Percentiles rank a stretch among this genome's conserved stretches.
phyloP scores from a whole-genome alignment of 352 stramenopile genomes.

The Globisporangium echinulatum region DNA sequence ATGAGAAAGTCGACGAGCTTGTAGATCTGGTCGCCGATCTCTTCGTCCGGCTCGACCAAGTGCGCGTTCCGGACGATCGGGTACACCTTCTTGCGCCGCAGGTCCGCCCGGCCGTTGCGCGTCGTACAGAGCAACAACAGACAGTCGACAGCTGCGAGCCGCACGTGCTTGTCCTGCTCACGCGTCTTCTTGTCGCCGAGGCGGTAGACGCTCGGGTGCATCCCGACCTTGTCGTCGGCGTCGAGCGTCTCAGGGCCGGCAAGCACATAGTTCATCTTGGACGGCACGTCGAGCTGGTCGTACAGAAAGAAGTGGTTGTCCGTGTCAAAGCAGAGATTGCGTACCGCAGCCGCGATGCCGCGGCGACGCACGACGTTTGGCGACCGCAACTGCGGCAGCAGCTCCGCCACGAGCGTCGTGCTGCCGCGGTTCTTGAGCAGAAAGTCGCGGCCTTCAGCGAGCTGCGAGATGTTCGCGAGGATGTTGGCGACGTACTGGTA shows the following conservation, averaged over 20 bases:
- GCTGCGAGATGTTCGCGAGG: conserved; percentile 77
- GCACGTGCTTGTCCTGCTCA: conserved; percentile 67
- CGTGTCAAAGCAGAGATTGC: conserved; percentile 85
- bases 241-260: conserved; percentile 70
- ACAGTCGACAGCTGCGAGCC: conserved; percentile 62
- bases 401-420: conserved; percentile 53
- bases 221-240: conserved; percentile 72
- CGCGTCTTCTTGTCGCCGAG: conserved; percentile 81
- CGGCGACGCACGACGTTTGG: conserved; percentile 77
- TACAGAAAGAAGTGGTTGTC: conserved; percentile 88
- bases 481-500: conserved; percentile 87
- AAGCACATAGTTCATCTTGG: conserved; percentile 72
- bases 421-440: conserved; percentile 65
- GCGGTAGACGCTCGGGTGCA: conserved; percentile 71
- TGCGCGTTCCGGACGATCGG: conserved; percentile 81
- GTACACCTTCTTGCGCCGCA: conserved; percentile 85
- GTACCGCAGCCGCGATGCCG: conserved; percentile 54
- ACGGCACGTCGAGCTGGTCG: conserved; percentile 76
- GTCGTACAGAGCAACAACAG: conserved; percentile 76
- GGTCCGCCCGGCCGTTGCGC: conserved; percentile 64
- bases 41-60: conserved; percentile 70
- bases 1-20: conserved; percentile 87
- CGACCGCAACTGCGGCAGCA: conserved; percentile 74
- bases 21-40: conserved; percentile 85
- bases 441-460: conserved; percentile 74